Evolutionary conservation across 2,329 filamentous ascomycete species (phyloP).

Genomic region (Fusarium redolens): DNA sequence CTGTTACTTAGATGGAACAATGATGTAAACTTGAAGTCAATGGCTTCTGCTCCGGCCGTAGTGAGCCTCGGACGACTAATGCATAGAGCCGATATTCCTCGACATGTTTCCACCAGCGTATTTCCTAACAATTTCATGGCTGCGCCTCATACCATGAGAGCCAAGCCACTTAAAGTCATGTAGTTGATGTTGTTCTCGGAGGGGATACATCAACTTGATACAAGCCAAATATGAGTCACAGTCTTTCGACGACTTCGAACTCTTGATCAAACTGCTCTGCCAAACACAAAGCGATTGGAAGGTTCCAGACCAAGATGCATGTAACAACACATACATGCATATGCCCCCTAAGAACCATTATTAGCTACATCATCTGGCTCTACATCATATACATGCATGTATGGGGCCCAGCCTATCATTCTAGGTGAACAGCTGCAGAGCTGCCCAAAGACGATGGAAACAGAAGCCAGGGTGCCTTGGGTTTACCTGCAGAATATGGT

Average conservation of each 20-base stretch:
- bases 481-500: constrained; percentile 10
- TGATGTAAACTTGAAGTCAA: background rate
- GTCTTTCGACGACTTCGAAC: background rate
- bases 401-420: background rate
- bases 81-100: background rate
- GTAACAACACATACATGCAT: constrained; percentile 25
- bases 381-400: constrained; percentile 18
- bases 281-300: background rate
- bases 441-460: constrained; percentile 14
- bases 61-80: background rate
- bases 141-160: background rate
- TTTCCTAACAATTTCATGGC: background rate
- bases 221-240: constrained; percentile 9
- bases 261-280: background rate
- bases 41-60: background rate
- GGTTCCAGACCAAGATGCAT: constrained; percentile 2
- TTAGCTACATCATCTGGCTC: constrained; percentile 2
- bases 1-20: background rate
- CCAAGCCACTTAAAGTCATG: background rate
- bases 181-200: background rate
- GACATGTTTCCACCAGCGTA: background rate
- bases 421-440: constrained; percentile 21
- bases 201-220: background rate
- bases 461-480: constrained; percentile 3
- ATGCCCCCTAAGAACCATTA: background rate